Evolutionary conservation across 495 filamentous ascomycete species (phyloP), one percentile per base, ranked within the genome.

Genomic region (Aspergillus diversus): DNA sequence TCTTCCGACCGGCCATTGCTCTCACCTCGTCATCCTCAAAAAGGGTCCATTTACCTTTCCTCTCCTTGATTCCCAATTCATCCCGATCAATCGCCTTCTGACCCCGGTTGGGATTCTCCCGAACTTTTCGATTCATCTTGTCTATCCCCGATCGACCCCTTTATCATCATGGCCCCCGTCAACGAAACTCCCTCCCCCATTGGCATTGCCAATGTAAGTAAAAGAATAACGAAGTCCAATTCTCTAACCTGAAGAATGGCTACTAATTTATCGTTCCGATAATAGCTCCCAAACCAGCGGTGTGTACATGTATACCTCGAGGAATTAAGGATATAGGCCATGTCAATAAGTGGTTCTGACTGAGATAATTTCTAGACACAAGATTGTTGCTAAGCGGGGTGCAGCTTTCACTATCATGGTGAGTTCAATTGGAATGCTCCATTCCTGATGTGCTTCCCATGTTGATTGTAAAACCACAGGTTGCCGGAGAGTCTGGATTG

Each of bases 361-460:
- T 32, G 34, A 66, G 56, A 48, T 55, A 50, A 42, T 66, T 53
- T 43, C 21, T 68, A 89, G 95, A 75, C 95, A 99, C 86, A 99
- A 99, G 87, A 99, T 99, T 74, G 96, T 99, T 71, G 95, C 95
- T 61, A 99, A 99, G 86, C 88, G 96, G 82, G 95, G 95, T 77
- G 95, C 95, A 69, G 93, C 93, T 65, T 99, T 99, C 80, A 99
- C 95, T 59, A 97, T 99, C 72, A 99, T 99, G 95, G 95, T 97
- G 80, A 67, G 81, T 71, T 55, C 55, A 33, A 62, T 56, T 42
- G 64, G 43, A 42, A 65, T 62, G 55, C 21, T 43, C 34, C 17
- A 13, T n/a, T 9, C 21, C 16, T 32, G 15, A 56, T 33, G 48
- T 8, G 21, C 51, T n/a, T 27, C 57, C 46, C 39, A 59, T 49